These are phyloP conservation scores for Fusarium globosum DNA, from an alignment of 2,329 filamentous ascomycete species.

Conservation along the genomic window DNA sequence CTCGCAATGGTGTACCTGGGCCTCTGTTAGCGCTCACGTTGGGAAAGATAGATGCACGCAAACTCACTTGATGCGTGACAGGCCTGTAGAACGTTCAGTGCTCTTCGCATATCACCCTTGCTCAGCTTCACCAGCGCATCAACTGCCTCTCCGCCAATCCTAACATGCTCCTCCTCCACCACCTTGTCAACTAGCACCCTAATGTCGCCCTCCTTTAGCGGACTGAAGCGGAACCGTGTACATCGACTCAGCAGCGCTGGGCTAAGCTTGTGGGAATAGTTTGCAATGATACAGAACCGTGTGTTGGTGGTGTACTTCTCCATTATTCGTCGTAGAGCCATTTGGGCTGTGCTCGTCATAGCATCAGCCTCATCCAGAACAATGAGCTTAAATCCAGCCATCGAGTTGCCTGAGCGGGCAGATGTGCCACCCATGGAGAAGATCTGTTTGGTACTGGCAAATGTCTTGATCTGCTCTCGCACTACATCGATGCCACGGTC, in stretches of 20 bases:
- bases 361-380: slow-evolving; percentile 99
- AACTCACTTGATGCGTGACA: slow-evolving; percentile 89
- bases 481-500: slow-evolving; percentile 98
- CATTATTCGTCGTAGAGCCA: slow-evolving; percentile 97
- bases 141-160: slow-evolving; percentile 82
- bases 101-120: slow-evolving; percentile 95
- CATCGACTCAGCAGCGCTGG: slow-evolving; percentile 92
- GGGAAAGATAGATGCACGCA: slow-evolving; percentile 2
- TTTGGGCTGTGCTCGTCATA: slow-evolving; percentile 99
- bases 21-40: slow-evolving; percentile 7
- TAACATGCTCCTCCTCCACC: slow-evolving; percentile 85
- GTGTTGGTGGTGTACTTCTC: slow-evolving; percentile 99
- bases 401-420: slow-evolving; percentile 55
- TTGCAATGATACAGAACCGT: slow-evolving; percentile 97
- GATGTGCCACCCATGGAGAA: slow-evolving; percentile 75
- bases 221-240: slow-evolving; percentile 94
- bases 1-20: slow-evolving; percentile 73
- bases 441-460: slow-evolving; percentile 97
- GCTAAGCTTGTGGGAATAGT: slow-evolving; percentile 98
- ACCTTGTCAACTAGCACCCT: slow-evolving; percentile 87
- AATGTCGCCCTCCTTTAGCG: slow-evolving; percentile 90
- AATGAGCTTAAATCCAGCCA: slow-evolving; percentile 92
- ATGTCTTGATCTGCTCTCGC: slow-evolving; percentile 98
- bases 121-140: slow-evolving; percentile 87
- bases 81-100: slow-evolving; percentile 94